Conservation (phyloP, 257 asterid species). For the Petunia axillaris region DNA sequence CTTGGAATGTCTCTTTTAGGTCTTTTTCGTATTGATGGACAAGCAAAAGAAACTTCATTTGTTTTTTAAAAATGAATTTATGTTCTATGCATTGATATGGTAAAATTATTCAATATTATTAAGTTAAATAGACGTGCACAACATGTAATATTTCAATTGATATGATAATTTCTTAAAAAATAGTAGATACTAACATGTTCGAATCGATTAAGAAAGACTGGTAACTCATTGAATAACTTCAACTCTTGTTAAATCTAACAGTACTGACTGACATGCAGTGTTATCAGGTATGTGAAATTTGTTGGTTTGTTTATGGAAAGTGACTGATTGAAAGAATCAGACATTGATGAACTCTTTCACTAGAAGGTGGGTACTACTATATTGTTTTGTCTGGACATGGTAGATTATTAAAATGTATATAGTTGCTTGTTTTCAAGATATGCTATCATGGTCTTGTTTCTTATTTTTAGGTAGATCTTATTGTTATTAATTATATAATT, state of each 20-base stretch:
- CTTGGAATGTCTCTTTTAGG: conserved; percentile 19
- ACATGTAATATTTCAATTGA: too few species aligned
- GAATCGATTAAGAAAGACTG: too few species aligned
- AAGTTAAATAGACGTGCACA: too few species aligned
- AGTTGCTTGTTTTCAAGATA: conserved; percentile 36
- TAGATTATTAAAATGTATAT: not conserved
- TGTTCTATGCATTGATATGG: too few species aligned
- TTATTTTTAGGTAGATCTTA: conserved; percentile 45
- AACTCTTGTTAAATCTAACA: not conserved
- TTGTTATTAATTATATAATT: conserved; percentile 29
- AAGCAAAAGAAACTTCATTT: conserved; percentile 34
- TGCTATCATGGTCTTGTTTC: conserved; percentile 39
- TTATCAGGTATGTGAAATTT: conserved; percentile 16
- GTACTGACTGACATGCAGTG: conserved; percentile 2
- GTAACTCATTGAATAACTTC: too few species aligned
- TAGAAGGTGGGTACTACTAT: not conserved
- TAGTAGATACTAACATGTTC: too few species aligned
- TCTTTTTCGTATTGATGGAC: conserved; percentile 25
- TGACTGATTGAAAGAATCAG: conserved; percentile 6
- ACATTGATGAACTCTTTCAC: conserved; percentile 8
- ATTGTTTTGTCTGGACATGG: not conserved
- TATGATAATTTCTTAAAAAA: too few species aligned
- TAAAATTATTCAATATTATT: too few species aligned
- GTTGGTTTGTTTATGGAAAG: conserved; percentile 34
- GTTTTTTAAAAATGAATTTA: not conserved